phyloP scores from a whole-genome alignment of 2,329 filamentous ascomycete species.

The Fulvia fulva region DNA sequence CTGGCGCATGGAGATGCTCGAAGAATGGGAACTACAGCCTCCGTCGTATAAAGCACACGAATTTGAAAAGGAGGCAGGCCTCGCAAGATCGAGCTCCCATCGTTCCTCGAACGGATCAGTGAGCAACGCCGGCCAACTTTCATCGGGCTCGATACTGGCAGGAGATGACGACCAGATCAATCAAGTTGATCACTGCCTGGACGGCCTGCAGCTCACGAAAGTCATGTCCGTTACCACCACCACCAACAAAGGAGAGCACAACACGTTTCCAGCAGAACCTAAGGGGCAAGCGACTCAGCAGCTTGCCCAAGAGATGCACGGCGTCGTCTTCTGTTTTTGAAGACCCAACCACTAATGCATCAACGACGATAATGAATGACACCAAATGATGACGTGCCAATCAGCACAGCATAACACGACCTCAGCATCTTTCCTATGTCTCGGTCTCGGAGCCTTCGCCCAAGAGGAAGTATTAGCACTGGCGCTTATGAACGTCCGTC shows the following conservation, averaged over 20 bases:
- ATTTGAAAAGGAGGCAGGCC: slow-evolving; percentile 14
- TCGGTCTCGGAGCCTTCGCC: neutral
- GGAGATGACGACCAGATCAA: slow-evolving; percentile 18
- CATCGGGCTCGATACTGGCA: slow-evolving; percentile 18
- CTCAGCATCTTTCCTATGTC: neutral
- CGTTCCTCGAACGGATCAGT: slow-evolving; percentile 17
- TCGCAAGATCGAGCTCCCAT: slow-evolving; percentile 17
- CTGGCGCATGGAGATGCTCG: slow-evolving; percentile 39
- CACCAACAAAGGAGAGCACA: slow-evolving; percentile 6
- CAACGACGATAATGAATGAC: neutral
- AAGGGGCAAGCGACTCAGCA: slow-evolving; percentile 15
- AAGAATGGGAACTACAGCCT: slow-evolving; percentile 41
- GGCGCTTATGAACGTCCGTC: neutral
- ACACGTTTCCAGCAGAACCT: slow-evolving; percentile 5
- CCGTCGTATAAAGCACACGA: slow-evolving; percentile 40
- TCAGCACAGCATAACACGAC: neutral
- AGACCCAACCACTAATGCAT: neutral
- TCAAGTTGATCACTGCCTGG: slow-evolving; percentile 15
- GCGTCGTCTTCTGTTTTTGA: slow-evolving; percentile 28
- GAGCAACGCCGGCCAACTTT: slow-evolving; percentile 8
- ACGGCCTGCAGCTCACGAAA: slow-evolving; percentile 21
- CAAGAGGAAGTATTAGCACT: neutral
- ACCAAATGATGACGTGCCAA: neutral
- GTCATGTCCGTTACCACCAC: slow-evolving; percentile 9
- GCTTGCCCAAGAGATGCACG: slow-evolving; percentile 17